Base-by-base conservation (phyloP, 805 yeast species). In the Candida orba region DNA sequence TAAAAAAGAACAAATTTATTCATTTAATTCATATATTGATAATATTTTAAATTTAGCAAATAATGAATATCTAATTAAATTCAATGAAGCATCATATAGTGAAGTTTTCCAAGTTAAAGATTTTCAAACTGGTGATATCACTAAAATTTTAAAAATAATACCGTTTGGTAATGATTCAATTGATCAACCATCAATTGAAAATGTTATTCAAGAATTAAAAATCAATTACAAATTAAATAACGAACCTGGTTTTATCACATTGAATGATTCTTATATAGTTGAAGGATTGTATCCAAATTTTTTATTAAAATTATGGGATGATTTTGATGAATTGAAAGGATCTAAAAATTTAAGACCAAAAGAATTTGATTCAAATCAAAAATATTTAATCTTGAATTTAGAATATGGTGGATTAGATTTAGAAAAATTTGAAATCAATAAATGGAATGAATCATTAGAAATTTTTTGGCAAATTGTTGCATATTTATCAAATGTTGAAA, bases 401-500 rank as follows among this genome's bases (percentile, higher is more conserved):
- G 70, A 69, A 31, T 65, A 65, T 50, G 71, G 67, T 25, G 75
- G 75, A 18, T 43, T 59, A 10, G 72, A 71, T 44, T 62, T 79
- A 33, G 75, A 73, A 49, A 63, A 66, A 39, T 73, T 66, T 45
- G 54, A 56, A 36, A 45, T 79, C 14, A 50, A 52, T 23, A 58
- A 64, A 30, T 69, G 73, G 72, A 49, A 50, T 12, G 65, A 66
- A 44, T 66, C 71, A 4, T 51, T 52, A 36, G 65, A 56, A 9
- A 69, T 83, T 1, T 79, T 83, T 51, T 73, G 79, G 76, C 70
- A 69, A 47, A 63, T 78, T 23, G 77, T 68, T 2, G 58, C 64
- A n/a, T 59, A 68, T 5, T 59, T 83, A 23, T 70, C 74, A 23
- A 61, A 60, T 9, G 81, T 78, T 1, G 89, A 84, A 58, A 58